Conservation (phyloP, 139 green algal species). For the Pleodorina starrii region DNA sequence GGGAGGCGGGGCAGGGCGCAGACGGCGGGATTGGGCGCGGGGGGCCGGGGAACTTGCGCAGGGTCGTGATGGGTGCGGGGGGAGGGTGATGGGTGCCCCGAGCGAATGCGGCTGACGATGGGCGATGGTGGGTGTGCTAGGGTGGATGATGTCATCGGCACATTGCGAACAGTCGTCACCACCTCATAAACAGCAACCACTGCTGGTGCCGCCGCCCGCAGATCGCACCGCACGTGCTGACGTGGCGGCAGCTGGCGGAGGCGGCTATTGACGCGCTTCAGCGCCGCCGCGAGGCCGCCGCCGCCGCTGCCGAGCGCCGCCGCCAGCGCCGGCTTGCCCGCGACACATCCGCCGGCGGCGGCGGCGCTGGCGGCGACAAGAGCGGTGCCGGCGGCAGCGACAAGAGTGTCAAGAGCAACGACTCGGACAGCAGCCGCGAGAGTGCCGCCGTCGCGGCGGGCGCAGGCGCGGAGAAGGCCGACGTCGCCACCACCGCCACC, state of each 20-base stretch:
- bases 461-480: not conserved
- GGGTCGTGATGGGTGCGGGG: too few species aligned
- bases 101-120: too few species aligned
- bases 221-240: conserved; percentile 57
- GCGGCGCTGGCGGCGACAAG: not conserved
- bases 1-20: too few species aligned
- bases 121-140: too few species aligned
- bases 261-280: not conserved
- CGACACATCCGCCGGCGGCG: not conserved
- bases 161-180: too few species aligned
- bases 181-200: too few species aligned
- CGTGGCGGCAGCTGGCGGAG: conserved; percentile 50
- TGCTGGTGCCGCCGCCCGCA: too few species aligned
- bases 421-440: too few species aligned
- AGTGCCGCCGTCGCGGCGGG: not conserved
- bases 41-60: too few species aligned
- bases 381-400: not conserved
- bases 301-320: not conserved
- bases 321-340: not conserved
- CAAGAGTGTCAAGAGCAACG: not conserved
- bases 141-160: too few species aligned
- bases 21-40: too few species aligned
- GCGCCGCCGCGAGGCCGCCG: not conserved
- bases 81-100: too few species aligned
- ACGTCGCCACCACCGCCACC: not conserved